Conservation (phyloP, 2,329 filamentous ascomycete species). For the Orbilia oligospora region DNA sequence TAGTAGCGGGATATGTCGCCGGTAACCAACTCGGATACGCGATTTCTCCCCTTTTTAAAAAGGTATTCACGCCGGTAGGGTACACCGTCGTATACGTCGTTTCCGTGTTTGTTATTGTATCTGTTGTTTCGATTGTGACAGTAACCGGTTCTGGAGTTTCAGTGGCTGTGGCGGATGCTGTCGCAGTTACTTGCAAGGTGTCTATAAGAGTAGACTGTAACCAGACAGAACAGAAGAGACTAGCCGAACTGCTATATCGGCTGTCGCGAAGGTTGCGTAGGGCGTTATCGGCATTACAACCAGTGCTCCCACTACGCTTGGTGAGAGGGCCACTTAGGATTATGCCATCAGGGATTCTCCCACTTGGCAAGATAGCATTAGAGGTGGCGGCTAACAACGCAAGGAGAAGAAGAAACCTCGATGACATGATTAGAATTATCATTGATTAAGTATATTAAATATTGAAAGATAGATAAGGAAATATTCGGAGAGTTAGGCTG, state of each 20-base stretch:
- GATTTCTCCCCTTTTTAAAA: slow-evolving; percentile 28
- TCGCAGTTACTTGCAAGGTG: neutral
- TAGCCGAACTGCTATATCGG: slow-evolving; percentile 29
- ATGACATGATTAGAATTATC: slow-evolving; percentile 6
- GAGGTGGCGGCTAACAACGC: slow-evolving; percentile 7
- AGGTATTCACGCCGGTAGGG: slow-evolving; percentile 16
- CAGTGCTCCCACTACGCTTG: neutral
- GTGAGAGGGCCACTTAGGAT: neutral
- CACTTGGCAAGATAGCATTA: neutral
- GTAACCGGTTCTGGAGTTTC: slow-evolving; percentile 5
- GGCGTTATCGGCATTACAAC: slow-evolving; percentile 34
- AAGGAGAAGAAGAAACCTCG: slow-evolving; percentile 4
- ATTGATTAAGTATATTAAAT: neutral
- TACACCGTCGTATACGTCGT: slow-evolving; percentile 6
- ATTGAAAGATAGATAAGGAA: too few relatives aligned
- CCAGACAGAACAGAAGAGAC: slow-evolving; percentile 32
- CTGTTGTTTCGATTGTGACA: neutral
- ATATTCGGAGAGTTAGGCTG: too few relatives aligned
- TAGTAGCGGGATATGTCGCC: neutral
- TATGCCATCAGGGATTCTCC: neutral
- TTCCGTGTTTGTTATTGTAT: slow-evolving; percentile 9
- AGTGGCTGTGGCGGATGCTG: slow-evolving; percentile 1
- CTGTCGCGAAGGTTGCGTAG: slow-evolving; percentile 34
- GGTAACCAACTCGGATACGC: slow-evolving; percentile 16
- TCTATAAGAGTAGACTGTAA: slow-evolving; percentile 23